These are phyloP conservation scores for Schoenoplectus tabernaemontani DNA, from an alignment of 202 grass and related monocot genomes.

Conservation along the genomic window DNA sequence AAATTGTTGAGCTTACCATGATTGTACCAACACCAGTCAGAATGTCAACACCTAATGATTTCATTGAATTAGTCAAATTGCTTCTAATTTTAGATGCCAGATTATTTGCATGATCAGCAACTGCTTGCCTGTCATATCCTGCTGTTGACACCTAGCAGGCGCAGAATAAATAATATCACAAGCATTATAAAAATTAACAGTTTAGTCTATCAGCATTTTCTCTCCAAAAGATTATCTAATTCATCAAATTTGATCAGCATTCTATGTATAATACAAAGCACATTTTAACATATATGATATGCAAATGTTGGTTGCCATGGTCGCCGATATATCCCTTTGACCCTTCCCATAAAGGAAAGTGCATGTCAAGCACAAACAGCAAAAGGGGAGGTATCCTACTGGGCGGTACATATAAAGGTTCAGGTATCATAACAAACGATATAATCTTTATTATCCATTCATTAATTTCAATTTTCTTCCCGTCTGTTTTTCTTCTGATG, in stretches of 20 bases:
- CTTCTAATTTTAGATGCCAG: slow-evolving; percentile 76
- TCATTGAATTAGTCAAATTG: slow-evolving; percentile 96
- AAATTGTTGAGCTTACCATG: slow-evolving; percentile 42
- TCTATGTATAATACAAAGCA: background rate
- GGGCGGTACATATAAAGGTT: background rate
- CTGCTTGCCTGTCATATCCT: slow-evolving; percentile 86
- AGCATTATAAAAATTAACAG: background rate
- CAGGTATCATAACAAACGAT: background rate
- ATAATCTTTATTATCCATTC: background rate
- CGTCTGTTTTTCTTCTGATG: background rate
- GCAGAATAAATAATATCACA: slow-evolving; percentile 14
- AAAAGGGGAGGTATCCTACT: background rate
- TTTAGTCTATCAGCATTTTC: background rate
- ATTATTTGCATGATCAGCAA: slow-evolving; percentile 95
- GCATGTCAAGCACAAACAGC: background rate
- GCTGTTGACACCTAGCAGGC: slow-evolving; percentile 55
- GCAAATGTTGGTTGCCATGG: background rate
- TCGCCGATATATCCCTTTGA: background rate
- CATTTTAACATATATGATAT: background rate
- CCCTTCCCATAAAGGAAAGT: background rate
- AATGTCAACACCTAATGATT: slow-evolving; percentile 77
- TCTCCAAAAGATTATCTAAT: background rate
- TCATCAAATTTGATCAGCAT: background rate
- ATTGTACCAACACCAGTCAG: slow-evolving; percentile 74
- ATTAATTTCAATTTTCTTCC: background rate